Conservation (phyloP, 805 yeast species). For the Barnettozyma botsteinii region DNA sequence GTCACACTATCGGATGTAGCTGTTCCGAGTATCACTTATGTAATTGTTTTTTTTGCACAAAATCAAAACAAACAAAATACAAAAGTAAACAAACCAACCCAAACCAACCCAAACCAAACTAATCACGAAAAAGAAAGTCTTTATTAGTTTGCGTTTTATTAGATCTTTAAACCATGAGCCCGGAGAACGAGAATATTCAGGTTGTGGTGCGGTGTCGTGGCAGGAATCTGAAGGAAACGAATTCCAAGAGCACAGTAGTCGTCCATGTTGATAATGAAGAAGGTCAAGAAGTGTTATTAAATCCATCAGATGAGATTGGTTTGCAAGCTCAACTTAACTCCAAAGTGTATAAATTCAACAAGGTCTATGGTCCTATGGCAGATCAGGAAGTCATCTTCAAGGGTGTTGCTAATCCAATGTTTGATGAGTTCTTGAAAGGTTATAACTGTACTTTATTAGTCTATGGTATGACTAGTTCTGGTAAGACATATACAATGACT, state of each 20-base stretch:
- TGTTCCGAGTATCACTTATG: no score
- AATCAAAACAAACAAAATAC: conserved; percentile 2
- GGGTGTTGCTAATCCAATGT: conserved; percentile 57
- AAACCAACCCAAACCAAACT: neutral
- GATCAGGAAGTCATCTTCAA: conserved; percentile 65
- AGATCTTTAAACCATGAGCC: neutral
- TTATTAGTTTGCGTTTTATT: no score
- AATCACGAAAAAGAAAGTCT: no score
- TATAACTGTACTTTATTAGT: conserved; percentile 81
- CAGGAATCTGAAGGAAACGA: conserved; percentile 50
- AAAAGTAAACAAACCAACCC: conserved; percentile 2
- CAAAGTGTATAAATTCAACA: conserved; percentile 68
- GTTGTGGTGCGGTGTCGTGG: conserved; percentile 64
- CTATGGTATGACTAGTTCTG: conserved; percentile 91
- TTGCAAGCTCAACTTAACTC: conserved; percentile 35
- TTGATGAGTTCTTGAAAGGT: conserved; percentile 65
- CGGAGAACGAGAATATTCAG: conserved; percentile 45
- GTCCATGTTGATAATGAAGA: conserved; percentile 45
- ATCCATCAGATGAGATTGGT: conserved; percentile 35
- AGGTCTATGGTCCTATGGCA: conserved; percentile 77
- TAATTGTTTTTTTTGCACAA: neutral
- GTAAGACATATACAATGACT: conserved; percentile 77
- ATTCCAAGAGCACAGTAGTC: conserved; percentile 53
- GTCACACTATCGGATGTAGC: no score
- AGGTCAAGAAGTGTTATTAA: conserved; percentile 44